Evolutionary conservation across 2,329 filamentous ascomycete genomes (phyloP), one percentile per base, ranked within the genome.

Genomic region (Akanthomyces lecanii): DNA sequence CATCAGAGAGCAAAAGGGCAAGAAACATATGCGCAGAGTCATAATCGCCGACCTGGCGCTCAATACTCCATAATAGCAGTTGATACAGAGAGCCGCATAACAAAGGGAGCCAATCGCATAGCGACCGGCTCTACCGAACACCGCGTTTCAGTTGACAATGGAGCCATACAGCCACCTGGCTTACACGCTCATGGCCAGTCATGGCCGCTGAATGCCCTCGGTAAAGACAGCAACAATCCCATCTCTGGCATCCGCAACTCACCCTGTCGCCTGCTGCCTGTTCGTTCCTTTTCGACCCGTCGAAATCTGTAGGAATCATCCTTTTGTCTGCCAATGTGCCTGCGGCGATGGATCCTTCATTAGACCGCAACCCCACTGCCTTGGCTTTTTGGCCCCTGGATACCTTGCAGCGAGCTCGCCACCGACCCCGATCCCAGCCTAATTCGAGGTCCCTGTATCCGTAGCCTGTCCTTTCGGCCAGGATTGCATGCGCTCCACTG

Each of bases 391-490:
- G 1, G 10, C n/a, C 23, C 45, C 21, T 38, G 36, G 48, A 25
- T 33, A 11, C 53, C 53, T 44, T 23, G 30, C 8, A 14, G 28
- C 52, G 30, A 38, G 51, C 51, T 21, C n/a, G 16, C 54, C 54
- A 57, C 40, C 40, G 18, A 21, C 21, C 45, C 36, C 47, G 57
- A 60, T 60, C 57, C 33, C 47, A 60, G 21, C 36, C 36, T 16
- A 25, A 61, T 36, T 44, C 58, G 28, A 61, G 23, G 56, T 16
- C 36, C 28, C 44, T 58, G 53, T 56, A 36, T 36, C 8, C 7
- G 33, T 36, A 36, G 33, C 33, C 33, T 36, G 33, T 8, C 33
- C 10, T 11, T 10, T 8, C 10, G 33, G 33, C 33, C 10, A 11
- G 33, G 33, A 36, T 36, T 30, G 42, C 42, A 4, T n/a, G 8